Percentiles rank a stretch among this genome's conserved stretches.
phyloP scores from a whole-genome alignment of 768 basidiomycete genomes.

The Leccinum subtestaceum region DNA sequence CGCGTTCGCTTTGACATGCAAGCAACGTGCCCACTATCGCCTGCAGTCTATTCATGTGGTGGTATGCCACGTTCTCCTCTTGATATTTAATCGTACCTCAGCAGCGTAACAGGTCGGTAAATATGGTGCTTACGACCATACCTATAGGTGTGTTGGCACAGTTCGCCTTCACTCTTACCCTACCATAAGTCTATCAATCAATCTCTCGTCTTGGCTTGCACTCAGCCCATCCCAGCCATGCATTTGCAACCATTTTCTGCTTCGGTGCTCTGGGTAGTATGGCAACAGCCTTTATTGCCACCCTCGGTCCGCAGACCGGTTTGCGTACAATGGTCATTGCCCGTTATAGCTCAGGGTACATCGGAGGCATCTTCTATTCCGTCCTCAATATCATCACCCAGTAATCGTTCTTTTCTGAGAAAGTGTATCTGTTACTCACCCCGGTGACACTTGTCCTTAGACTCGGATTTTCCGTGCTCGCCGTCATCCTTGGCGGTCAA shows the following conservation, averaged over 20 bases:
- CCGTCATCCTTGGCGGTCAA: conserved; percentile 55
- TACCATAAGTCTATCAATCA: conserved; percentile 34
- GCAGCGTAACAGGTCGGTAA: conserved; percentile 39
- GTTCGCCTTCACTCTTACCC: conserved; percentile 46
- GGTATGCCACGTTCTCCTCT: conserved; percentile 23
- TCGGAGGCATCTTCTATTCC: conserved; percentile 48
- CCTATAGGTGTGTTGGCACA: conserved; percentile 51
- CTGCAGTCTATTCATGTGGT: conserved; percentile 45
- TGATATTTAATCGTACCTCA: not conserved
- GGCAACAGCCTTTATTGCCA: conserved; percentile 49
- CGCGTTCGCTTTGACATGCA: not conserved
- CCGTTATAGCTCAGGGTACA: conserved; percentile 47
- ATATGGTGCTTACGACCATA: conserved; percentile 45
- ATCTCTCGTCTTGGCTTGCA: not conserved
- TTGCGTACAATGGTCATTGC: conserved; percentile 54
- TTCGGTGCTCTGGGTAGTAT: conserved; percentile 44
- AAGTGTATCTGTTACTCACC: not conserved
- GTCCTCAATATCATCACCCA: conserved; percentile 54
- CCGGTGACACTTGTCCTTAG: conserved; percentile 17
- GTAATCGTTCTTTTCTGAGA: conserved; percentile 17
- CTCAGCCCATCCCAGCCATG: conserved; percentile 32
- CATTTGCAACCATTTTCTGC: conserved; percentile 43
- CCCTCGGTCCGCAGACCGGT: conserved; percentile 51
- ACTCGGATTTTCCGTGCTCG: conserved; percentile 46
- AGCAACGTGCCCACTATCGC: conserved; percentile 1